Conservation (phyloP, 345 rosid species). For the Lumnitzera littorea region DNA sequence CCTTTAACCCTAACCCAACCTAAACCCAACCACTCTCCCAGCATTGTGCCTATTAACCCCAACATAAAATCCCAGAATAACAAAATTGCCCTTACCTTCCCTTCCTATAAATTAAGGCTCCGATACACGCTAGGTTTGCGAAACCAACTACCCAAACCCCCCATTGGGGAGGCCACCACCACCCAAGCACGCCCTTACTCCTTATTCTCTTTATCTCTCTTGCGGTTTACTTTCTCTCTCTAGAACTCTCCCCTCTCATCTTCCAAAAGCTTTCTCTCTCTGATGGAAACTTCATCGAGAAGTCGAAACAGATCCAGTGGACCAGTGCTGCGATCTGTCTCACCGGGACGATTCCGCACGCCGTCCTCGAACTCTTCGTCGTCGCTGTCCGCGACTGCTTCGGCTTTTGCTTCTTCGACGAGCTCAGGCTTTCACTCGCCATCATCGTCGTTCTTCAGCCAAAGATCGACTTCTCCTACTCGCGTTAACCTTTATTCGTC, state of each 20-base stretch:
- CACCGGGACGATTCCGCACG: slow-evolving; percentile 40
- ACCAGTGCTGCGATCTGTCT: slow-evolving; percentile 42
- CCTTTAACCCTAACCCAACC: slow-evolving; percentile 1
- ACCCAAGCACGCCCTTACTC: background rate
- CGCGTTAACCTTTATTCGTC: slow-evolving; percentile 52
- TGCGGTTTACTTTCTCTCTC: background rate
- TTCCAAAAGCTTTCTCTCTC: slow-evolving; percentile 17
- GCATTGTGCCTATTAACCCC: slow-evolving; percentile 11
- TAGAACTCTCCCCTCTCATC: background rate
- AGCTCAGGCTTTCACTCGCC: slow-evolving; percentile 14
- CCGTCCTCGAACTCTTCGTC: slow-evolving; percentile 18
- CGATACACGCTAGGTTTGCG: slow-evolving; percentile 73
- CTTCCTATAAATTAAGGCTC: slow-evolving; percentile 39
- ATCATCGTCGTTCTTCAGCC: slow-evolving; percentile 18
- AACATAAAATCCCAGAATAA: slow-evolving; percentile 1
- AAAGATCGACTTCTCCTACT: slow-evolving; percentile 58
- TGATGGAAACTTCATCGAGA: slow-evolving; percentile 25
- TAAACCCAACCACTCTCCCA: slow-evolving; percentile 9
- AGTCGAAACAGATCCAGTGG: slow-evolving; percentile 36
- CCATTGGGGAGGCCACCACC: slow-evolving; percentile 9
- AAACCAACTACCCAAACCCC: slow-evolving; percentile 40
- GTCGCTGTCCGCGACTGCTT: slow-evolving; percentile 33
- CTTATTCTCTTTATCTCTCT: background rate
- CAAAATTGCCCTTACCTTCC: slow-evolving; percentile 12
- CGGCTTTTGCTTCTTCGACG: slow-evolving; percentile 25